These are phyloP conservation scores for Coemansia sp. DNA, from an alignment of 192 early-diverging fungal species.

Conservation along the genomic window DNA sequence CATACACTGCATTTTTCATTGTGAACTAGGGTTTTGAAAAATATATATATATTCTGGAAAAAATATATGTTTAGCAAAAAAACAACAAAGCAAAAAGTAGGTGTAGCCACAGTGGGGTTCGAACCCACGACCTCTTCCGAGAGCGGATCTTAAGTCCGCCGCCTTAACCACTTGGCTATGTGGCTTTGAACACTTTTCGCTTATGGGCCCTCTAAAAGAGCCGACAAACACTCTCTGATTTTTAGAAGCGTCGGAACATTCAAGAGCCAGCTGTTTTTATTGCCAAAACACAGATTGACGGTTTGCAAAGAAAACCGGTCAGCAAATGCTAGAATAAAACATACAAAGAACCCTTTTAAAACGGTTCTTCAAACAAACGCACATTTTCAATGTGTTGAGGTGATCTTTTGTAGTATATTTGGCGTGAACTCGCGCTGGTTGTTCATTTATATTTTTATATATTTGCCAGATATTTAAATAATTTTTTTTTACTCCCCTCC, in stretches of 20 bases:
- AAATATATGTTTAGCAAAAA: background rate
- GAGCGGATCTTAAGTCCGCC: constrained; percentile 42
- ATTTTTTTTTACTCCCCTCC: background rate
- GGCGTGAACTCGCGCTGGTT: too few species aligned
- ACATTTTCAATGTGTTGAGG: too few species aligned
- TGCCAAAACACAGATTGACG: background rate
- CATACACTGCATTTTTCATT: background rate
- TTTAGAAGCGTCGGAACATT: background rate
- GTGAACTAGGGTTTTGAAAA: background rate
- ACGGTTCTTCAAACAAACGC: too few species aligned
- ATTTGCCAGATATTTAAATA: background rate
- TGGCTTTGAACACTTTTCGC: background rate
- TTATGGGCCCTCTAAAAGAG: background rate
- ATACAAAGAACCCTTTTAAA: too few species aligned
- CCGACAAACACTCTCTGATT: background rate
- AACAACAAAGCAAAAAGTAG: background rate
- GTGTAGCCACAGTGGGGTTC: constrained; percentile 24
- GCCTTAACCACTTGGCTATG: constrained; percentile 35
- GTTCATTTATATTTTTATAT: too few species aligned
- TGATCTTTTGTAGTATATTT: too few species aligned
- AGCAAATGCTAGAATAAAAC: background rate
- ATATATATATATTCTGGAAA: background rate
- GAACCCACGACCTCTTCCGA: constrained; percentile 44
- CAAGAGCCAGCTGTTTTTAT: background rate
- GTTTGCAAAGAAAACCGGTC: background rate